Conservation (phyloP, 192 early-diverging fungal species). For the Oehlia diaphana region DNA sequence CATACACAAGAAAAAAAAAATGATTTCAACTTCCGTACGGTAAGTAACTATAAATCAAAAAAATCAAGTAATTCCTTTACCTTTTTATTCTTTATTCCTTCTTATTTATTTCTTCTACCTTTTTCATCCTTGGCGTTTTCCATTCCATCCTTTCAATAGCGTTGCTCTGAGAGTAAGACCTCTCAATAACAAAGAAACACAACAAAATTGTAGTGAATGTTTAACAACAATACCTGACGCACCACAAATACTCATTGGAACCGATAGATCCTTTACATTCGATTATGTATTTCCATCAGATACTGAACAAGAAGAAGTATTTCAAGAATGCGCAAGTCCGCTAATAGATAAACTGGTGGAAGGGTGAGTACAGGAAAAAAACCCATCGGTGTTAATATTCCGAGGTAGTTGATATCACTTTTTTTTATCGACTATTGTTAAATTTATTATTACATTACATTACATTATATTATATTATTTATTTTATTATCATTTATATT, state of each 20-base stretch:
- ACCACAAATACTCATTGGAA: constrained; percentile 64
- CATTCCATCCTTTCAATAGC: neutral
- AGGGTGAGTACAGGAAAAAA: constrained; percentile 48
- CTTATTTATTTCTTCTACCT: neutral
- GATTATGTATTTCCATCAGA: constrained; percentile 68
- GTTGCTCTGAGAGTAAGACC: constrained; percentile 84
- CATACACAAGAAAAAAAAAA: too few species aligned
- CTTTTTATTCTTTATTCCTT: too few species aligned
- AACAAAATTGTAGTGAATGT: constrained; percentile 61
- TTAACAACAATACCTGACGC: constrained; percentile 57
- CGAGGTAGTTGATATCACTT: neutral
- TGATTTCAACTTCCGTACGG: too few species aligned
- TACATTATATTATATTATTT: too few species aligned
- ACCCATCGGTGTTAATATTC: neutral
- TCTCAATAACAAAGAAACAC: constrained; percentile 69
- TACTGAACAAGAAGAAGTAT: constrained; percentile 57
- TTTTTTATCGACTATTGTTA: neutral
- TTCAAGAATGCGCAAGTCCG: constrained; percentile 54
- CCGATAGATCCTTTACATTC: constrained; percentile 66
- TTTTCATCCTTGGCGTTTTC: neutral
- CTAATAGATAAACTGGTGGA: constrained; percentile 70
- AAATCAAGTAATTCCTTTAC: too few species aligned
- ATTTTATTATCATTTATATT: neutral
- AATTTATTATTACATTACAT: too few species aligned
- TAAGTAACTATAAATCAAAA: too few species aligned